These are phyloP conservation scores for Tricholomella constricta DNA, from an alignment of 768 basidiomycete species.

Conservation along the genomic window DNA sequence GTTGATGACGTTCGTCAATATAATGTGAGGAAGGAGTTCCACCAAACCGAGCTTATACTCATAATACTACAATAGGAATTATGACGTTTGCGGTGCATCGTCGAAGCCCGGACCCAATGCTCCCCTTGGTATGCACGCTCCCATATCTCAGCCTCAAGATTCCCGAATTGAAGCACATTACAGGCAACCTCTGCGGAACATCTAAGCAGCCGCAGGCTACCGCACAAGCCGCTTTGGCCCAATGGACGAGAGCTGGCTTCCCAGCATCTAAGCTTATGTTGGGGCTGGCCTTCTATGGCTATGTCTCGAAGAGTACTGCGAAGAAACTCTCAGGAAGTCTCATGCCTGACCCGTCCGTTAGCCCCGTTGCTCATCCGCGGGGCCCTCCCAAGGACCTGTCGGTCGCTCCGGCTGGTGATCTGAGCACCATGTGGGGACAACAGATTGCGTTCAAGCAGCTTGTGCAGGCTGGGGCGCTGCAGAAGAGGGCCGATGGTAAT, in stretches of 20 bases:
- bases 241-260: slow-evolving; percentile 71
- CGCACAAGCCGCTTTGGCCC: slow-evolving; percentile 59
- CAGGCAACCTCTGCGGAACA: slow-evolving; percentile 59
- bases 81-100: slow-evolving; percentile 68
- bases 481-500: slow-evolving; percentile 41
- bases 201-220: slow-evolving; percentile 63
- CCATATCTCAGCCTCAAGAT: not conserved
- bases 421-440: slow-evolving; percentile 50
- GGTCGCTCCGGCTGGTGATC: slow-evolving; percentile 34
- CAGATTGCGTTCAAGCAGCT: slow-evolving; percentile 54
- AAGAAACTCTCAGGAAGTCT: slow-evolving; percentile 32
- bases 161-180: not conserved
- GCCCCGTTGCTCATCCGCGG: slow-evolving; percentile 36
- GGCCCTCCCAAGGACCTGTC: slow-evolving; percentile 11
- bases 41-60: slow-evolving; percentile 19
- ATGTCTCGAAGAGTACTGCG: slow-evolving; percentile 50
- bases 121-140: slow-evolving; percentile 52
- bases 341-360: slow-evolving; percentile 9
- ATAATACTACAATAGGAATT: slow-evolving; percentile 52
- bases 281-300: slow-evolving; percentile 71
- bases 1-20: slow-evolving; percentile 64
- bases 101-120: slow-evolving; percentile 74
- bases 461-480: slow-evolving; percentile 42
- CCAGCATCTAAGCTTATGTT: slow-evolving; percentile 68
- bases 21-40: slow-evolving; percentile 45